Evolutionary conservation across 805 yeast genomes (phyloP).

Genomic region (Candida adriatica): DNA sequence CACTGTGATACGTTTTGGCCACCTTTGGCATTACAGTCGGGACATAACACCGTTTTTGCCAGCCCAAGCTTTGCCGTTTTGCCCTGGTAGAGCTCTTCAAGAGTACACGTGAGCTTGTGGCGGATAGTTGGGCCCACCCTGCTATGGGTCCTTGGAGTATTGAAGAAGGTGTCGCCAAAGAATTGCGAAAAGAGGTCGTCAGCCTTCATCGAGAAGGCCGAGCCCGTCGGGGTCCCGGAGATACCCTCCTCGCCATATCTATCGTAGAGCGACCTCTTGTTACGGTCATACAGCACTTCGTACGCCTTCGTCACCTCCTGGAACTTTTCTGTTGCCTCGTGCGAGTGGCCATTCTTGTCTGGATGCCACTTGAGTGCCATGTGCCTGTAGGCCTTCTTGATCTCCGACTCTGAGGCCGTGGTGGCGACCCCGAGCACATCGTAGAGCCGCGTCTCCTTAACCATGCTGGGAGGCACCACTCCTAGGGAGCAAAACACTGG

Average conservation of each 20-base stretch:
- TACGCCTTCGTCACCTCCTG: slow-evolving; percentile 84
- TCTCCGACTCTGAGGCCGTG: slow-evolving; percentile 38
- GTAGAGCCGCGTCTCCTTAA: slow-evolving; percentile 59
- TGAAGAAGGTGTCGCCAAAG: slow-evolving; percentile 24
- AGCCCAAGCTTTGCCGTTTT: slow-evolving; percentile 48
- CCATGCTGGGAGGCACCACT: too few species aligned
- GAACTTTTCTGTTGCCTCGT: slow-evolving; percentile 91
- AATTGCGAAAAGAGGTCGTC: slow-evolving; percentile 26
- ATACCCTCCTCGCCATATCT: slow-evolving; percentile 88
- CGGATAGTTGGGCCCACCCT: slow-evolving; percentile 47
- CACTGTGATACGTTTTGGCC: slow-evolving; percentile 30
- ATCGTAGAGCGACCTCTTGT: slow-evolving; percentile 84
- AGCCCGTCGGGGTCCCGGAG: slow-evolving; percentile 8
- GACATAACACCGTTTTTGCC: slow-evolving; percentile 43
- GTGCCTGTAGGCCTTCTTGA: slow-evolving; percentile 49
- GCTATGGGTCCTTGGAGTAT: slow-evolving; percentile 10
- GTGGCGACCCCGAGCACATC: slow-evolving; percentile 50
- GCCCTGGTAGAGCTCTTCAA: slow-evolving; percentile 54
- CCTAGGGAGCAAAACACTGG: too few species aligned
- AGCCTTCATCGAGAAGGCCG: slow-evolving; percentile 14
- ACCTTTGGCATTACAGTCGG: slow-evolving; percentile 46
- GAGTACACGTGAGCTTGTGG: slow-evolving; percentile 45
- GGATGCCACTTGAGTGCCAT: slow-evolving; percentile 74
- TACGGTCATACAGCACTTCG: slow-evolving; percentile 73
- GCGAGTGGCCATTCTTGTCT: slow-evolving; percentile 64